These are phyloP conservation scores for Hypoxylon perforatum DNA, from an alignment of 495 filamentous ascomycete genomes.

Conservation along the genomic window DNA sequence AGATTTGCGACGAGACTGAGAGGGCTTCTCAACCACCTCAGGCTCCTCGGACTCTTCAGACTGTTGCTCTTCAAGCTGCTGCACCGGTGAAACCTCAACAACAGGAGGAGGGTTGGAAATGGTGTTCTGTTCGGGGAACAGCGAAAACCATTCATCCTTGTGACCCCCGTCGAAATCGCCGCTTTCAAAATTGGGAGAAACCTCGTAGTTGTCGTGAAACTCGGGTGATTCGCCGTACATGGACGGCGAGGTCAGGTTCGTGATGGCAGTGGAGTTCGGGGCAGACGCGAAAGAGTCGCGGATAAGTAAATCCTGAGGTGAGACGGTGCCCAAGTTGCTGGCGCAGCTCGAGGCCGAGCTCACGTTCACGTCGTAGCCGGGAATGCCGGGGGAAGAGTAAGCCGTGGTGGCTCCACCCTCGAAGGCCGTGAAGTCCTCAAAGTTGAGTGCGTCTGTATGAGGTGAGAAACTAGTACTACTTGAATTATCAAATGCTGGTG, in stretches of 20 bases:
- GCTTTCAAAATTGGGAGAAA: constrained; percentile 74
- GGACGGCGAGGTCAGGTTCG: constrained; percentile 85
- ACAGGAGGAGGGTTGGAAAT: constrained; percentile 30
- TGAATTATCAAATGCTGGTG: constrained; percentile 2
- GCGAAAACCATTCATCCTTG: constrained; percentile 67
- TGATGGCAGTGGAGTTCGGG: constrained; percentile 84
- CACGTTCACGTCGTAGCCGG: constrained; percentile 54
- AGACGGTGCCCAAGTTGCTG: constrained; percentile 75
- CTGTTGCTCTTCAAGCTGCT: constrained; percentile 48
- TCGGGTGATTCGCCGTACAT: constrained; percentile 80
- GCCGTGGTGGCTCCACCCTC: constrained; percentile 61
- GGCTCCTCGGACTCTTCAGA: constrained; percentile 52
- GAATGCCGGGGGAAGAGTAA: constrained; percentile 64
- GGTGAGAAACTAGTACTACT: constrained; percentile 53
- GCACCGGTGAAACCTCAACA: constrained; percentile 58
- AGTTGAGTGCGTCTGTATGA: constrained; percentile 57
- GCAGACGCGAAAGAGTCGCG: constrained; percentile 73
- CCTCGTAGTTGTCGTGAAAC: constrained; percentile 72
- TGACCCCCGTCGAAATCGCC: constrained; percentile 57
- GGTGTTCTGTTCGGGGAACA: constrained; percentile 70
- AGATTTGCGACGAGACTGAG: constrained; percentile 56
- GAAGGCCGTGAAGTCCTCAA: constrained; percentile 64
- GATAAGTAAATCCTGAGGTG: constrained; percentile 83
- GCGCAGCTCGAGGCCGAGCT: constrained; percentile 55
- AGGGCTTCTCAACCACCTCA: constrained; percentile 47